Base-by-base conservation (phyloP, 2,329 filamentous ascomycete species). In the Zymoseptoria crescenta region DNA sequence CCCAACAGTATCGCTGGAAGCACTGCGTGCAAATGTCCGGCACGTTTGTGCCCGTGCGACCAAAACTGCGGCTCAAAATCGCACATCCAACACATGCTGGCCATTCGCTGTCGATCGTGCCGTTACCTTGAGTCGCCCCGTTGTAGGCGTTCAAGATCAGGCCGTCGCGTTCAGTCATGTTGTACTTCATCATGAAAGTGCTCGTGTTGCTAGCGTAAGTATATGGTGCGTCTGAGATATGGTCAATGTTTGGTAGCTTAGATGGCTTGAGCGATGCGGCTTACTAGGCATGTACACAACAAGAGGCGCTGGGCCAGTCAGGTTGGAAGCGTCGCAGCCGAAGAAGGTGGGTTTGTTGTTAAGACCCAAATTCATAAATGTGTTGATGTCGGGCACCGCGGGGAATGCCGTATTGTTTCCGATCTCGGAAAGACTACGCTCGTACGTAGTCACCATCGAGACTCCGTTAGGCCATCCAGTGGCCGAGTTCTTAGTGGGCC, bases 141-240 rank as follows among this genome's bases (percentile, higher is more conserved):
- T 94, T 83, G 76, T 88, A 94, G 20, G 91, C 93, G 75, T 99
- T 97, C 65, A 83, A 74, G 69, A 99, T 91, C 70, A 96, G 89
- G 62, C 81, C 81, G 71, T 96, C 84, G 63, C 93, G 88, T 75
- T 90, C 75, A 0, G 71, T 74, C 66, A 83, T 75, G 41, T 81
- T 79, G 79, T 92, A 90, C 49, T 75, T 74, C 45, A 85, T 78
- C 61, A 85, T 79, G 72, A 88, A 93, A 54, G 93, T 96, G 1
- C 87, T 88, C 6, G 87, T 81, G 77, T 97, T 97, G 73, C 86
- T 88, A 64, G 80, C 75, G 70, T 82, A 83, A 52, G 86, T 82
- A 75, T 95, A 96, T 1, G 68, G 70, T 1, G 66, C 69, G 56
- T 71, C 35, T 45, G 35, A 4, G 16, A 45, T n/a, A 28, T 20